These are phyloP conservation scores for Rhizopus stolonifer DNA, from an alignment of 371 early-diverging fungal species.

Conservation along the genomic window DNA sequence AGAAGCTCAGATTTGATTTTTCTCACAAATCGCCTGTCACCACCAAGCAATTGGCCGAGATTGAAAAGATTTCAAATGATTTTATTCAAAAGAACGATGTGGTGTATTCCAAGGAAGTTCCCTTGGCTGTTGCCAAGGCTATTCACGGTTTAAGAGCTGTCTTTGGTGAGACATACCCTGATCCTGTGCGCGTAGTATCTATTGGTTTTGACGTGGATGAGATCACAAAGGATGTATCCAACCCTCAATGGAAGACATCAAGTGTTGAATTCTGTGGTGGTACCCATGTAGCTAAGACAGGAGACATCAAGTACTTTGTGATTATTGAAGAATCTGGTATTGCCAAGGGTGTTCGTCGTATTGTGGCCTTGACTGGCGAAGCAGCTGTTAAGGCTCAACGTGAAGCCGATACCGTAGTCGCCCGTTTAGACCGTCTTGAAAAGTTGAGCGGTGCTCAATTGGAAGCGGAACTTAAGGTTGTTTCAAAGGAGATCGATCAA, in stretches of 20 bases:
- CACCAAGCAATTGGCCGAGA: constrained; percentile 74
- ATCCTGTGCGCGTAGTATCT: constrained; percentile 94
- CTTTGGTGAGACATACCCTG: constrained; percentile 96
- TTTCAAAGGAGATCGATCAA: constrained; percentile 80
- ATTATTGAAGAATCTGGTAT: constrained; percentile 94
- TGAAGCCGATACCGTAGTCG: constrained; percentile 65
- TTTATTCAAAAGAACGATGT: constrained; percentile 74
- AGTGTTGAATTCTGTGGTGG: constrained; percentile 99
- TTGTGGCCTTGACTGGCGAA: constrained; percentile 95
- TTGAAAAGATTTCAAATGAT: constrained; percentile 84
- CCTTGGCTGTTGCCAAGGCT: constrained; percentile 76
- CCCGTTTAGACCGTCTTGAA: constrained; percentile 60
- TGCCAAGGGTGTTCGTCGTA: constrained; percentile 97
- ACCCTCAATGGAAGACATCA: constrained; percentile 76
- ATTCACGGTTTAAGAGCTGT: constrained; percentile 94
- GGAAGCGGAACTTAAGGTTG: constrained; percentile 78
- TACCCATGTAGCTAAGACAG: constrained; percentile 94
- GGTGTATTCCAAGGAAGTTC: constrained; percentile 87
- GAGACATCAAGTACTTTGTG: constrained; percentile 88
- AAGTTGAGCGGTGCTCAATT: constrained; percentile 61
- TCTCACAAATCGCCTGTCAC: constrained; percentile 77
- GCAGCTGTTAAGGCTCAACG: constrained; percentile 78
- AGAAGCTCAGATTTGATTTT: constrained; percentile 98
- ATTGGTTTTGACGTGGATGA: constrained; percentile 90
- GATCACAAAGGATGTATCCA: constrained; percentile 78